Base-by-base conservation (phyloP, 257 asterid species). In the Scutellaria baicalensis region DNA sequence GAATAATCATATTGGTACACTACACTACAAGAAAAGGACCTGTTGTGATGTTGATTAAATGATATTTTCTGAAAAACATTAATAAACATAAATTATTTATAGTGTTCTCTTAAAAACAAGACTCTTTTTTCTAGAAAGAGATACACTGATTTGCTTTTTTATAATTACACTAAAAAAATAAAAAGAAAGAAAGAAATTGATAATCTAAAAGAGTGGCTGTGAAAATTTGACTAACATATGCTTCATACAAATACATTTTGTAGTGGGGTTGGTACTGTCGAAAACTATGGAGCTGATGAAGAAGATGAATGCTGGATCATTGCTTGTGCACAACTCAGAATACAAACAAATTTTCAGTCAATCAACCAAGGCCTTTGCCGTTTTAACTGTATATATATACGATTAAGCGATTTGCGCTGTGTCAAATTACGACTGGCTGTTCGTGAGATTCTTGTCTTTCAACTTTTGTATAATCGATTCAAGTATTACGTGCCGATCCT, bases 251-350 rank as follows among this genome's bases (percentile, higher is more conserved):
- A n/a, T n/a, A n/a, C n/a, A n/a, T n/a, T n/a, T n/a, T n/a, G n/a
- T n/a, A n/a, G n/a, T n/a, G 78, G 85, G 6, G 50, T 72, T 38
- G 18, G 74, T 13, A 74, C 70, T 49, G 80, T 77, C 9, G 58
- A 66, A 9, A 81, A 71, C 40, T 8, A 5, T 14, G 71, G 44
- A 18, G 61, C 43, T 20, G 17, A 1, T 12, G 31, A 23, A 23
- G 31, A 23, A 23, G 31, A 23, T 23, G 31, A 23, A 23, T 23
- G 31, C 31, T 81, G 82, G 80, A 70, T 81, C 49, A 77, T 81
- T 17, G 27, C 71, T 3, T 74, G 36, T 48, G 69, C 64, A 4
- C 85, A 81, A 49, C 71, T 36, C 78, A 81, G 63, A 67, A 74
- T 3, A 42, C 49, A 44, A 8, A 11, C n/a, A 5, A 9, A 44